Percentiles rank a stretch among this genome's conserved stretches.
phyloP scores from a whole-genome alignment of 768 basidiomycete genomes.

The Lactarius evosmus region DNA sequence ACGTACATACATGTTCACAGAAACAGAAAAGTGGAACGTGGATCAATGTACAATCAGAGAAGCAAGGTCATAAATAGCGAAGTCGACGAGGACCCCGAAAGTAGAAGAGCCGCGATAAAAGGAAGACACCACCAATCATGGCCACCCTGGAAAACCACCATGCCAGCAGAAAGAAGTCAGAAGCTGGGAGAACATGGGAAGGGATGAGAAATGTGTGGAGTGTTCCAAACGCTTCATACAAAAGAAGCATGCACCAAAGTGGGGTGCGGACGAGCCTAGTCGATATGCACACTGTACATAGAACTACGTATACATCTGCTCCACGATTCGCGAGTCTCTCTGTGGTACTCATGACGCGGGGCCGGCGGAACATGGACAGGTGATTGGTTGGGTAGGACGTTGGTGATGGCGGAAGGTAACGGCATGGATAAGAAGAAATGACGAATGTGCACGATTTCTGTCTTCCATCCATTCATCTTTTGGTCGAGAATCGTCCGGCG shows the following conservation, averaged over 20 bases:
- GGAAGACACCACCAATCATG: neutral
- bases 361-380: neutral
- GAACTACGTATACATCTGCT: neutral
- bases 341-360: neutral
- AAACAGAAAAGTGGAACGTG: neutral
- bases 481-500: constrained; percentile 6
- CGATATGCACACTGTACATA: neutral
- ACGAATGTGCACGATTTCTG: neutral
- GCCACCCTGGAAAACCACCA: neutral
- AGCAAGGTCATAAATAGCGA: constrained; percentile 10
- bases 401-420: neutral
- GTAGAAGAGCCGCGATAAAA: constrained; percentile 3
- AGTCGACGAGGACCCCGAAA: constrained; percentile 4
- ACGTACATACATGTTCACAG: neutral
- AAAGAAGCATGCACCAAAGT: neutral
- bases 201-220: neutral
- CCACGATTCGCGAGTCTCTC: neutral
- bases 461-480: constrained; percentile 19
- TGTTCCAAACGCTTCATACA: neutral
- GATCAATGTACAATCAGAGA: constrained; percentile 4
- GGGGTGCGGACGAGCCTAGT: neutral
- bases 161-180: constrained; percentile 4
- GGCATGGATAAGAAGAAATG: neutral
- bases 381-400: neutral
- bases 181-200: constrained; percentile 1